Percentiles rank a stretch among this genome's conserved stretches.
Conservation (phyloP, 495 filamentous ascomycete species). For the Neurospora sp. region DNA sequence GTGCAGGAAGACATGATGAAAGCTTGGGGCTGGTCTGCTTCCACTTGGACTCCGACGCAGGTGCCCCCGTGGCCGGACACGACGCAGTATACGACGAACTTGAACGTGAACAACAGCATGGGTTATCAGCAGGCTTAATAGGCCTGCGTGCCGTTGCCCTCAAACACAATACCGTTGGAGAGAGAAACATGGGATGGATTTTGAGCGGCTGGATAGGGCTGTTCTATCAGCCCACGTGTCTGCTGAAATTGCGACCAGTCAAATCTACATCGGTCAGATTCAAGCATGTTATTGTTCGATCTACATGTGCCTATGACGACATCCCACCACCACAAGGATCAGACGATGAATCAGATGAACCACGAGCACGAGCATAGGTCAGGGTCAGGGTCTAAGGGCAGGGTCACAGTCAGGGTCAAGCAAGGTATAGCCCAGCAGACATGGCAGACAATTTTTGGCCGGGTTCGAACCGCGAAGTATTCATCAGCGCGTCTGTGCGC, state of each 20-base stretch:
- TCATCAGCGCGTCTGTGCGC: not conserved
- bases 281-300: not conserved
- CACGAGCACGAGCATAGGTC: not conserved
- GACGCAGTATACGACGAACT: not conserved
- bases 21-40: slow-evolving; percentile 27
- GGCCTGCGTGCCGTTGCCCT: not conserved
- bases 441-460: not conserved
- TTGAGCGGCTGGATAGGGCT: not conserved
- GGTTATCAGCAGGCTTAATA: not conserved
- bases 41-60: slow-evolving; percentile 1
- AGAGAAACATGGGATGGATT: not conserved
- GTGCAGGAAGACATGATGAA: slow-evolving; percentile 30
- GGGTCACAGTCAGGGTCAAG: not conserved
- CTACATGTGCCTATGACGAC: not conserved
- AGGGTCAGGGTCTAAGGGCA: not conserved
- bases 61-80: slow-evolving; percentile 5
- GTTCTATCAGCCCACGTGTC: not conserved
- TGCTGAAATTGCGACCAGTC: not conserved
- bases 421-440: not conserved
- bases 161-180: not conserved
- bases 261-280: not conserved
- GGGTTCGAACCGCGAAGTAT: not conserved
- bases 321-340: not conserved
- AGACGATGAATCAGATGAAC: not conserved
- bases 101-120: not conserved